Evolutionary conservation across 768 basidiomycete genomes (phyloP), one percentile per base, ranked within the genome.

Genomic region (Leccinum obscurum): DNA sequence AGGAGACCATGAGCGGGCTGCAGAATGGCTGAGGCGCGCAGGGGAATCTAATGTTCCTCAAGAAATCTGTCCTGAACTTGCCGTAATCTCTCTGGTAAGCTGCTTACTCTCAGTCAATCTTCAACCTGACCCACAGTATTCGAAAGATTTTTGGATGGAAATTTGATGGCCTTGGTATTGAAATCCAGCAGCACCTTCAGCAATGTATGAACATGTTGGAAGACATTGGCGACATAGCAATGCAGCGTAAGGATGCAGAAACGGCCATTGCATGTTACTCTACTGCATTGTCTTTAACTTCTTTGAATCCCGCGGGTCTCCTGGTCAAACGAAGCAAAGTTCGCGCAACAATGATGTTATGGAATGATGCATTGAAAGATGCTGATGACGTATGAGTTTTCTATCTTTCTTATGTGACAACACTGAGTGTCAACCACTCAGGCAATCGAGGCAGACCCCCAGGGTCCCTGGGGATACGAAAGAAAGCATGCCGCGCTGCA

Each of bases 71-170:
- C 55, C 61, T 26, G 37, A 46, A 17, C 44, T 66, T 13, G 26
- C 7, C 1, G 22, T n/a, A 6, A 41, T 66, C 7, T 64, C 65
- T 1, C 62, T 67, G 2, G 63, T 64, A 37, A 56, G 63, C 15
- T 14, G 3, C 1, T 32, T 8, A 6, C 1, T 5, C 6, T 4
- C 7, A 6, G 1, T 10, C 8, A 3, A 13, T 14, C 8, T 6
- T 39, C 37, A 17, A 17, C 37, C 14, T 32, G n/a, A 56, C 11
- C 4, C 44, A 58, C 4, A 9, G 8, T 13, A 2, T 24, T 58
- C 13, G 9, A 34, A 52, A 64, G 55, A 49, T 63, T 3, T 63
- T 63, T 30, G 65, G 57, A 3, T 66, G 65, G 65, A 20, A 56
- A 15, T 60, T 66, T 48, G 61, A 66, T 4, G 15, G 46, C 17